Evolutionary conservation across 1,284 basidiomycete species (phyloP).

Genomic region (Grifola frondosa): DNA sequence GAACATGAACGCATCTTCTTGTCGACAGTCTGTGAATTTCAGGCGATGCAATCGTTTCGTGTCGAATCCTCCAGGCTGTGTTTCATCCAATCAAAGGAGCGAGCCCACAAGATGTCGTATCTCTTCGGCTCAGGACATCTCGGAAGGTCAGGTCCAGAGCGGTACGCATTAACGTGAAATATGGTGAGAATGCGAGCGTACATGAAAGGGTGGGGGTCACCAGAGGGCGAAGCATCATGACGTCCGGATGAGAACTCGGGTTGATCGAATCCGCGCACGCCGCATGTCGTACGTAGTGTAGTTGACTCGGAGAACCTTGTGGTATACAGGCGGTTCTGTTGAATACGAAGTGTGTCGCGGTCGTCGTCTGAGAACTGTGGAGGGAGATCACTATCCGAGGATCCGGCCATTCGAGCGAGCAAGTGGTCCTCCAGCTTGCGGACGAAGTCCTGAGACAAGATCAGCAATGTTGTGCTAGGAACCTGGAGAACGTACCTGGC

Average conservation of each 20-base stretch:
- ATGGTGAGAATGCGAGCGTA: conserved; percentile 18
- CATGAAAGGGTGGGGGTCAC: conserved; percentile 16
- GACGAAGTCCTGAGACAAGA: conserved; percentile 25
- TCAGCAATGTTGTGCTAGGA: too few relatives aligned
- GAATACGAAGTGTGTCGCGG: too few relatives aligned
- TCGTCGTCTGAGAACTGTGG: too few relatives aligned
- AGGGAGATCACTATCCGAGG: too few relatives aligned
- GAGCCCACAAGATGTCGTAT: conserved; percentile 36
- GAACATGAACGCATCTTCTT: conserved; percentile 11
- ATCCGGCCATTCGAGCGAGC: too few relatives aligned
- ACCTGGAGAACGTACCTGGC: too few relatives aligned
- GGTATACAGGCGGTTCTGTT: conserved; percentile 27
- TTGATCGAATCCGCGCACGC: conserved; percentile 37
- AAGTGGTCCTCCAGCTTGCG: conserved; percentile 24
- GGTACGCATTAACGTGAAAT: conserved; percentile 26
- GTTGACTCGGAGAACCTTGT: conserved; percentile 33
- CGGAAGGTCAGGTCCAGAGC: not conserved
- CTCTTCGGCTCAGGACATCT: conserved; percentile 2
- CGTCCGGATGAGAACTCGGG: conserved; percentile 27
- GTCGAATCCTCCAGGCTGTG: not conserved
- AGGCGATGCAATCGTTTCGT: not conserved
- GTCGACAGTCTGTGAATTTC: conserved; percentile 1
- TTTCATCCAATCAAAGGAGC: conserved; percentile 15
- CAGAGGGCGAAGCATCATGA: conserved; percentile 32
- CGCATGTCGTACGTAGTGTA: conserved; percentile 45